Evolutionary conservation across 768 basidiomycete species (phyloP), one percentile per base, ranked within the genome.

Genomic region (Scleroderma citrinum): DNA sequence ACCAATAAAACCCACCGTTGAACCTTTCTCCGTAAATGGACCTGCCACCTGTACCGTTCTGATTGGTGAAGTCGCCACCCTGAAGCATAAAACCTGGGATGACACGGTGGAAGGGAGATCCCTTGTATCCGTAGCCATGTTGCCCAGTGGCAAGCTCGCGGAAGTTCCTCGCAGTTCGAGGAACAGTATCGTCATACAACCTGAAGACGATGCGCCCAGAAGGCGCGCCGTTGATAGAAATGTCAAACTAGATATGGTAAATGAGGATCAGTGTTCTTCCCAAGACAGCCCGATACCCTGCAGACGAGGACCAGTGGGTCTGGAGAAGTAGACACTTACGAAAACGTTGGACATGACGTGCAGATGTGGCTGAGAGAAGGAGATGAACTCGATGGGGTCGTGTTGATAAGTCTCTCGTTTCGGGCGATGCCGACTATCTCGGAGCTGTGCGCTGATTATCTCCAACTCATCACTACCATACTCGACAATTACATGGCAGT

Each of bases 81-180:
- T 94, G 92, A 49, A 91, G 75, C 88, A 92, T 92, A 71, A 92
- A 93, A 36, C 76, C 43, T 55, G 85, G 86, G 62, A 92, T 91
- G 60, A 93, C 71, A 55, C 91, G 85, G 67, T 93, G 91, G 80
- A 93, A 92, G 0, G 34, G 20, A 19, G 72, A 73, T 13, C 81
- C 83, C 44, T 65, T 42, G 71, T 94, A 97, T 40, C 90, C 86
- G 50, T 69, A 89, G 4, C 87, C 87, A 46, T 85, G 59, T 62
- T 78, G 58, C 39, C 88, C 86, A 12, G 87, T 91, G 48, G 83
- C 83, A 42, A 96, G 78, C 67, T 91, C 88, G 46, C 94, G 85
- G 77, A 97, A 97, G 75, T 97, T 93, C 29, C 54, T 69, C 8
- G 87, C 71, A 2, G 88, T 92, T 59, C 71, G 79, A 43, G 89